Base-by-base conservation (phyloP, 2,329 filamentous ascomycete genomes). In the Parafenestella ontariensis region DNA sequence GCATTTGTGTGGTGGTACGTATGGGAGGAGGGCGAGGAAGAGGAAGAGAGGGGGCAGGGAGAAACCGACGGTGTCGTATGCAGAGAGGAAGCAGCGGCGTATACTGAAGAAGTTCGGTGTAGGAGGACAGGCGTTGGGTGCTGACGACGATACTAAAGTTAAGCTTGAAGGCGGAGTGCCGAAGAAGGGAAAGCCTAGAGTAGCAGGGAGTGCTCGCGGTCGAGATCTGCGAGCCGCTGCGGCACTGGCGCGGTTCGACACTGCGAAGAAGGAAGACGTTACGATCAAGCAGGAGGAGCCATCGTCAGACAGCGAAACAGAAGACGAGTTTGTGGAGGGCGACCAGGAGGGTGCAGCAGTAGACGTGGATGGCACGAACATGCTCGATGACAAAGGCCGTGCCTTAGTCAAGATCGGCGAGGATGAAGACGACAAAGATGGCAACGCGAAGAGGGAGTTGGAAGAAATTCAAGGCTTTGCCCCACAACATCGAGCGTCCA, bases 1-100 rank as follows among this genome's bases (percentile, higher is more conserved):
- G 68, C 87, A 92, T 71, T 78, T 95, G 1, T 96, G 92, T 66
- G 92, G 92, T 58, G 92, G 92, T 2, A 92, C 90, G 3, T 96
- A 89, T 71, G 77, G 82, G 34, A 79, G 82, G 65, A 78, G 80
- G 52, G 76, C 76, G 20, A 88, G 85, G 70, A 79, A 83, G 49
- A 83, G 83, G 66, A 78, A 76, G 54, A 62, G 75, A 65, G 74
- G 63, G 3, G 62, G 57, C 2, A 73, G 69, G 28, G 76, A 83
- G 45, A 78, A 77, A 63, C 77, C 81, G 24, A 76, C 79, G 40
- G 65, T 88, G 26, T 86, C 83, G 5, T 91, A 91, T 73, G 86
- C 88, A 41, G 90, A 94, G 76, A 83, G 84, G 65, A 88, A 92
- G 72, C 87, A 92, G 71, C 81, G 85, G 58, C 82, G 87, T 48